These are phyloP conservation scores for Fusarium mexicanum DNA, from an alignment of 2,329 filamentous ascomycete genomes.

Conservation along the genomic window DNA sequence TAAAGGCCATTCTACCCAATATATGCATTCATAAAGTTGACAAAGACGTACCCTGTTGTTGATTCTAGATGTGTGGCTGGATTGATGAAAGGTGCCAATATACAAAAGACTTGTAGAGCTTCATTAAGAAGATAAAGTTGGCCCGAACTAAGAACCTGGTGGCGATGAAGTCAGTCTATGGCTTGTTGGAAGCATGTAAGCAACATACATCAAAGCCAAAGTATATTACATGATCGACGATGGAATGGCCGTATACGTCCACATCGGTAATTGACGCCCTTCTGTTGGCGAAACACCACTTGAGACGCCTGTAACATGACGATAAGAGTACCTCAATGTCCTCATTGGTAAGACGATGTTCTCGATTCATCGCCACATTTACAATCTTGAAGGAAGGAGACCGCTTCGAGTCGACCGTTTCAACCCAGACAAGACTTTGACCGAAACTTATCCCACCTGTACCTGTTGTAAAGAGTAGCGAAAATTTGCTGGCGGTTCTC, in stretches of 20 bases:
- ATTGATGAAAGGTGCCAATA: neutral
- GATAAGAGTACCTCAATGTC: rapidly evolving
- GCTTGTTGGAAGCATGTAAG: no score
- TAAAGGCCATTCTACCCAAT: rapidly evolving
- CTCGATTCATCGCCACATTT: rapidly evolving
- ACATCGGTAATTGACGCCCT: neutral
- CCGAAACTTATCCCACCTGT: neutral
- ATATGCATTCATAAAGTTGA: rapidly evolving
- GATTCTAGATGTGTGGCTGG: neutral
- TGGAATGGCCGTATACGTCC: no score
- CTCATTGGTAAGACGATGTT: rapidly evolving
- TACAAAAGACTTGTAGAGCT: rapidly evolving
- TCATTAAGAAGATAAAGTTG: no score
- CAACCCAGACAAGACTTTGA: rapidly evolving
- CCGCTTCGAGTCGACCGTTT: neutral
- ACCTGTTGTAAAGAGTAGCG: neutral
- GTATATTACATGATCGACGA: no score
- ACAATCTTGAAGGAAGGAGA: rapidly evolving
- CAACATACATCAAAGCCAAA: no score
- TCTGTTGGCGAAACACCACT: neutral
- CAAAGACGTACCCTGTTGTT: neutral
- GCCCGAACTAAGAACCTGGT: no score
- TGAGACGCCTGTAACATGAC: neutral
- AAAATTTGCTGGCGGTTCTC: neutral
- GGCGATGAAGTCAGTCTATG: no score